Conservation (phyloP, 768 basidiomycete genomes). For the Tricholoma furcatifolium region DNA sequence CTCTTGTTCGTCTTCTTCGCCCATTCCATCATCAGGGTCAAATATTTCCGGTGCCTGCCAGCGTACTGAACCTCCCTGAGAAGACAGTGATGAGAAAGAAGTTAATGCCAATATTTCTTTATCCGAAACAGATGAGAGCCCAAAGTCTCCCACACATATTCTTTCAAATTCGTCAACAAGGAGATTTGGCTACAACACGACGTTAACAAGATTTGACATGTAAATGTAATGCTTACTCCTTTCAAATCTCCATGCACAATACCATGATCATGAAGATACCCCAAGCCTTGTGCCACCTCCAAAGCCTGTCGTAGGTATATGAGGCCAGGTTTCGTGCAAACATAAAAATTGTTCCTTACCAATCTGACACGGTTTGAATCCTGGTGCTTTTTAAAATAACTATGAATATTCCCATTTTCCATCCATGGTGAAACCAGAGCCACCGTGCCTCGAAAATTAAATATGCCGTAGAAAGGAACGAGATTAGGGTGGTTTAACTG, state of each 20-base stretch:
- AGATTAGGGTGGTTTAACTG: constrained; percentile 27
- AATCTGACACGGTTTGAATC: constrained; percentile 12
- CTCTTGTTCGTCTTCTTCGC: too few species aligned
- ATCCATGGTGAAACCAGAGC: constrained; percentile 30
- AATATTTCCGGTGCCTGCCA: constrained; percentile 27
- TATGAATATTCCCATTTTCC: constrained; percentile 20
- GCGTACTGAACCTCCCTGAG: constrained; percentile 17
- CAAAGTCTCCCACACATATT: constrained; percentile 26
- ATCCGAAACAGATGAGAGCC: constrained; percentile 18
- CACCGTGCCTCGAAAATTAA: constrained; percentile 17
- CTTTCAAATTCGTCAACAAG: constrained; percentile 19
- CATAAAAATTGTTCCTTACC: background rate
- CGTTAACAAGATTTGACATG: background rate
- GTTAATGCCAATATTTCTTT: constrained; percentile 13
- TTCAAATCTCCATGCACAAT: constrained; percentile 29
- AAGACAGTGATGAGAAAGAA: constrained; percentile 7
- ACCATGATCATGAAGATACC: constrained; percentile 21
- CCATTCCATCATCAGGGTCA: background rate
- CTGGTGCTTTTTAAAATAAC: constrained; percentile 24
- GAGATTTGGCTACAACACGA: constrained; percentile 20
- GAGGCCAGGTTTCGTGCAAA: background rate
- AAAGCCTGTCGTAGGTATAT: background rate
- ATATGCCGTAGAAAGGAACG: constrained; percentile 28
- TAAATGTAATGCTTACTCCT: constrained; percentile 14
- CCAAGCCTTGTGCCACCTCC: constrained; percentile 22